phyloP scores from a whole-genome alignment of 768 basidiomycete species.

The Tulasnella sp. region DNA sequence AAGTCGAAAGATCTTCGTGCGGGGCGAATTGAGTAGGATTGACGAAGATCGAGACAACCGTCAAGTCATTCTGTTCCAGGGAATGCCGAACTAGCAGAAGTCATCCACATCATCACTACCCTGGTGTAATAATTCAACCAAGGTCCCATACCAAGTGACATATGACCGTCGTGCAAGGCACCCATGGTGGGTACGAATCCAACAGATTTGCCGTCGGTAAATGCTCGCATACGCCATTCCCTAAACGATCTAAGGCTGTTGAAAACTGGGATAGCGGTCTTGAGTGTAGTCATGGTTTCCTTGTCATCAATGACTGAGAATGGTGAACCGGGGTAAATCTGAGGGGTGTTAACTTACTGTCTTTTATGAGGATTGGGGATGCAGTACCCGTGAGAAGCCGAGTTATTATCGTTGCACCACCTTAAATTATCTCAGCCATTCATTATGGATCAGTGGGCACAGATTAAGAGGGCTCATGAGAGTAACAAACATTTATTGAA shows the following conservation, averaged over 20 bases:
- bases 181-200: constrained; percentile 99
- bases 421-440: no score
- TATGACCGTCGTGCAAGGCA: constrained; percentile 85
- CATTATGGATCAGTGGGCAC: no score
- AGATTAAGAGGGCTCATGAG: no score
- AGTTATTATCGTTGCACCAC: no score
- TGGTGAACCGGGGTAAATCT: no score
- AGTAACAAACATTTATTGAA: no score
- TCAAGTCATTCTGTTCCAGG: constrained; percentile 64
- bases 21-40: constrained; percentile 97
- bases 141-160: constrained; percentile 59
- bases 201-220: constrained; percentile 47
- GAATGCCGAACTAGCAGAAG: constrained; percentile 52
- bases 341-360: no score
- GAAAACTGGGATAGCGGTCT: constrained; percentile 29
- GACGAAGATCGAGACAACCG: constrained; percentile 91
- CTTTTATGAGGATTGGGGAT: no score
- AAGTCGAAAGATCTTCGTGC: constrained; percentile 80
- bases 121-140: background rate
- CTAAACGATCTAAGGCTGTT: constrained; percentile 49
- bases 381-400: no score
- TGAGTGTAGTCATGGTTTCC: no score
- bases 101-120: background rate
- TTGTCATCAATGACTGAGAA: no score
- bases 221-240: constrained; percentile 59